Evolutionary conservation across 371 early-diverging fungal genomes (phyloP), one percentile per base, ranked within the genome.

Genomic region (Mortierella sp.): DNA sequence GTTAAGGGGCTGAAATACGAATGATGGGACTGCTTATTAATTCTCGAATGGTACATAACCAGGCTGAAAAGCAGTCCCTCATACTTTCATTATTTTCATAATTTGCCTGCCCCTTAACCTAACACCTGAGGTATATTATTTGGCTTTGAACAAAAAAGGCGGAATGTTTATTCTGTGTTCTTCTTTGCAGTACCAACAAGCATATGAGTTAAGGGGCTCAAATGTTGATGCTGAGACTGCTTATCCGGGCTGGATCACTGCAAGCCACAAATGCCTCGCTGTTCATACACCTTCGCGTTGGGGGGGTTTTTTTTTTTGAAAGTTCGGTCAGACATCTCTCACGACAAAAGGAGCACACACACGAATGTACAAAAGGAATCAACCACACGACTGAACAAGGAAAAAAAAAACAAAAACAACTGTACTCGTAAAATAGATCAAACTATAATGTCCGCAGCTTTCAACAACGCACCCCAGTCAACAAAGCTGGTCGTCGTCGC

Each of bases 401-500:
- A n/a, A n/a, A 63, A 21, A 26, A 57, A 24, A 21, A 60, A 26
- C 60, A 31, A 0, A 4, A 60, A 60, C 14, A 28, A 60, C 60
- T 26, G 13, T 26, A 31, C 60, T 31, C 28, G 57, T 7, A 55
- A 21, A 5, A n/a, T 14, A n/a, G 57, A 2, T n/a, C n/a, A n/a
- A 13, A 21, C 14, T 34, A 14, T 16, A 63, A 63, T 63, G 65
- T 63, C 65, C 9, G 16, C 65, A 1, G 65, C 65, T 19, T 63
- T 63, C 65, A 63, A 6, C 45, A 72, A 57, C 50, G 60, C 74
- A 9, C 47, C 84, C 1, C 80, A 80, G 28, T 74, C 84, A 6
- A 80, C 82, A 57, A 80, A 82, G 63, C 72, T 82, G 80, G 82
- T 78, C 16, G n/a, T 78, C n/a, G 82, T 80, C 1, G 83, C 87